A percentile compares a stretch with the other conserved stretches of the same genome.
These are phyloP conservation scores for Tetrapyrgos nigripes DNA, from an alignment of 1,284 basidiomycete species.

Conservation along the genomic window DNA sequence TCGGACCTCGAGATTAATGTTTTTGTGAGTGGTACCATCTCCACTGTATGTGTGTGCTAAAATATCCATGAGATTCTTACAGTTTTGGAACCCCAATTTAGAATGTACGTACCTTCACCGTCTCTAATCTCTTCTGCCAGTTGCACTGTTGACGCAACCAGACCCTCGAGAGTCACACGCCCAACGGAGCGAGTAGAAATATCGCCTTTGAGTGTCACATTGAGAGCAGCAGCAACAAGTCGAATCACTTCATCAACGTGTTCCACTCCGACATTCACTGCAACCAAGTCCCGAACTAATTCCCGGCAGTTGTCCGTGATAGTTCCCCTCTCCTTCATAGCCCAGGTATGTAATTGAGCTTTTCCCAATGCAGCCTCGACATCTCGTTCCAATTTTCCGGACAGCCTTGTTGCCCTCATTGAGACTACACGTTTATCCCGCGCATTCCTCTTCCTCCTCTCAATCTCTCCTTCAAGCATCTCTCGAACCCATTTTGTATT, in stretches of 20 bases:
- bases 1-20: conserved; percentile 12
- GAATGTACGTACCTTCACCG: no score
- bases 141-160: no score
- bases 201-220: background rate
- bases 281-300: background rate
- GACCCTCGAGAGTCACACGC: no score
- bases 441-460: no score
- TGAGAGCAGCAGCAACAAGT: background rate
- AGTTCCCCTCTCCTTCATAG: background rate
- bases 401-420: background rate
- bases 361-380: background rate
- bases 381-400: background rate
- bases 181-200: no score
- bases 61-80: background rate
- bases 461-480: no score
- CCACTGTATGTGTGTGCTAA: conserved; percentile 15
- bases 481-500: no score
- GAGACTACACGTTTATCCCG: background rate
- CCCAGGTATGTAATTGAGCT: background rate
- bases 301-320: background rate
- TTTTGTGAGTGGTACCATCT: conserved; percentile 18
- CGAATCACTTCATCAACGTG: background rate
- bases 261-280: background rate
- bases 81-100: no score
- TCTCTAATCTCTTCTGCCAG: no score